phyloP scores from a whole-genome alignment of 106 monocot genomes.

The Phalaenopsis equestris region DNA sequence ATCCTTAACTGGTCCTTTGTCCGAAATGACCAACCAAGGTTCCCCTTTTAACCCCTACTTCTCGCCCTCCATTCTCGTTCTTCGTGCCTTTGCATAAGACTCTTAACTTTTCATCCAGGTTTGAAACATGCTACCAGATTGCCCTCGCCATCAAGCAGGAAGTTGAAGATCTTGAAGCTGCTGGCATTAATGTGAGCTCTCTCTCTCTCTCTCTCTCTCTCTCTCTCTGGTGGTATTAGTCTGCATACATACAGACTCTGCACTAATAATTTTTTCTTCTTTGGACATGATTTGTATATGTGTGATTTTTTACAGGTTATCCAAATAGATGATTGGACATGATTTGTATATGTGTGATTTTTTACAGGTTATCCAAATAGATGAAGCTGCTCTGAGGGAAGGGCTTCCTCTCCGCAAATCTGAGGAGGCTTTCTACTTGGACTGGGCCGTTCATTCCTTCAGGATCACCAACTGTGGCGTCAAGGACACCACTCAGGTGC shows the following conservation, averaged over 20 bases:
- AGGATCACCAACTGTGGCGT: constrained; percentile 29
- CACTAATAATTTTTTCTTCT: neutral
- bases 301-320: constrained; percentile 9
- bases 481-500: constrained; percentile 29
- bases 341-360: neutral
- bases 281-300: neutral
- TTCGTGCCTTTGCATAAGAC: neutral
- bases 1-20: constrained; percentile 31
- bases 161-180: constrained; percentile 26
- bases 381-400: constrained; percentile 30
- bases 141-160: constrained; percentile 27
- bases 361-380: constrained; percentile 22
- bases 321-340: constrained; percentile 17
- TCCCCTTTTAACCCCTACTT: neutral
- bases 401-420: constrained; percentile 26
- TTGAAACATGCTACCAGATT: constrained; percentile 28
- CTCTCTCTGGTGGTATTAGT: neutral
- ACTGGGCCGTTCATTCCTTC: constrained; percentile 31
- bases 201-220: neutral
- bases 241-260: no score
- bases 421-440: constrained; percentile 27
- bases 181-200: constrained; percentile 17
- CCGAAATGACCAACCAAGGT: constrained; percentile 25
- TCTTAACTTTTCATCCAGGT: constrained; percentile 1
- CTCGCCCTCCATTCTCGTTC: neutral